Percentiles rank a stretch among this genome's conserved stretches.
Conservation (phyloP, 768 basidiomycete species). For the Russula virescens region DNA sequence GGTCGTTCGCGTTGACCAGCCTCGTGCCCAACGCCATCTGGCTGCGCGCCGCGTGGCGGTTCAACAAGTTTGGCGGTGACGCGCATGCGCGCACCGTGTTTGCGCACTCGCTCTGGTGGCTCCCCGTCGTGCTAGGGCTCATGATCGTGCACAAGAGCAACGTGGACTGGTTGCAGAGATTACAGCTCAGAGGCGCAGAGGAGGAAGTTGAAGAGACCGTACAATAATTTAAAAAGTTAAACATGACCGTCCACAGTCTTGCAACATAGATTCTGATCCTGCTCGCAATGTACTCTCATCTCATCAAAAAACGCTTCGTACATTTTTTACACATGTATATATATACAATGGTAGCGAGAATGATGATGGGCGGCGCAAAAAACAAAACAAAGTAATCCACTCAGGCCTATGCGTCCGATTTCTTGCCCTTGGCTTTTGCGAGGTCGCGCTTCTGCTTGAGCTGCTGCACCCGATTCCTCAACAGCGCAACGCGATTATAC, state of each 20-base stretch:
- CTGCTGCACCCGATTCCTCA: conserved; percentile 62
- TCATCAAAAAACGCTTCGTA: not conserved
- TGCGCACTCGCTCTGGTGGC: conserved; percentile 80
- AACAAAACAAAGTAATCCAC: not conserved
- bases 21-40: conserved; percentile 71
- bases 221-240: not conserved
- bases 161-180: conserved; percentile 67
- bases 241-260: too few species aligned
- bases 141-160: conserved; percentile 96
- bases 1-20: conserved; percentile 77
- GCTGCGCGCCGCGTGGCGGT: conserved; percentile 61
- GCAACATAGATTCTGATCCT: not conserved
- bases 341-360: too few species aligned
- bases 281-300: not conserved
- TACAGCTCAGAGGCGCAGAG: conserved; percentile 33
- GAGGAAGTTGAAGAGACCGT: conserved; percentile 5
- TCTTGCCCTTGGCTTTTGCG: conserved; percentile 25
- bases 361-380: too few species aligned
- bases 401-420: conserved; percentile 6
- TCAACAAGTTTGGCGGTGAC: conserved; percentile 68
- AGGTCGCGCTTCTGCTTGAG: conserved; percentile 43
- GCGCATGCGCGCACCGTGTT: conserved; percentile 75
- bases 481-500: conserved; percentile 60
- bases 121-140: conserved; percentile 82
- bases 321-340: not conserved